phyloP scores from a whole-genome alignment of 495 filamentous ascomycete genomes.

The Aspergillus olivimuriae region DNA sequence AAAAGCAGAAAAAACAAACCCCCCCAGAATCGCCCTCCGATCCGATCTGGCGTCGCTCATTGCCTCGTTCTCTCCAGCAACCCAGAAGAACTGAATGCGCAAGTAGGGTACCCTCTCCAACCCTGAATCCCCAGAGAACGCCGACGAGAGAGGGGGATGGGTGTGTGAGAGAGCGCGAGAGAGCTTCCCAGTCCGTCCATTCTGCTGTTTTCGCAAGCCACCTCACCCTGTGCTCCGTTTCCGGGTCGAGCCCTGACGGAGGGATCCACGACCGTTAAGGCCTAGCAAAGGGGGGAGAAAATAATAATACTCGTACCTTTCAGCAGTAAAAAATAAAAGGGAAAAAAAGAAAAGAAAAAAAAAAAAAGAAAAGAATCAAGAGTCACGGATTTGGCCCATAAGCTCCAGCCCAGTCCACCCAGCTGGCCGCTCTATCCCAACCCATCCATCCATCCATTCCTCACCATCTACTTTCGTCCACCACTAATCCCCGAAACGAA shows the following conservation, averaged over 20 bases:
- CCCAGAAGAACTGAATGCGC: no score
- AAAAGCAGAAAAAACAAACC: background rate
- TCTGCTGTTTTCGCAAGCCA: conserved; percentile 18
- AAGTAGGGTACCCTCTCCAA: background rate
- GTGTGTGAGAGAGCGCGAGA: no score
- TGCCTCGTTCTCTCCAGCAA: background rate
- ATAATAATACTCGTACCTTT: no score
- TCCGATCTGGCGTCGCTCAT: background rate
- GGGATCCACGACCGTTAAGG: conserved; percentile 35
- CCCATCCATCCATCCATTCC: conserved; percentile 4
- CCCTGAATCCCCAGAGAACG: no score
- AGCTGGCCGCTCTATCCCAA: conserved; percentile 17
- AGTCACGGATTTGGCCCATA: conserved; percentile 12
- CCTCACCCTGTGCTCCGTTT: conserved; percentile 26
- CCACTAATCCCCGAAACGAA: conserved; percentile 7
- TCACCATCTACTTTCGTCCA: conserved; percentile 1
- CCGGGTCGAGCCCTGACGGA: conserved; percentile 35
- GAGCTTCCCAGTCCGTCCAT: conserved; percentile 5
- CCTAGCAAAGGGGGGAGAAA: no score
- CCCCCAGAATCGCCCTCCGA: background rate
- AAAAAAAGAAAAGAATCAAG: conserved; percentile 9
- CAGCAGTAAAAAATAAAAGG: conserved; percentile 7
- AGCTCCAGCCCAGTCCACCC: conserved; percentile 10
- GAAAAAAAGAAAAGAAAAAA: conserved; percentile 6
- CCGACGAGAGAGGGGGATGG: no score